A percentile compares a stretch with the other conserved stretches of the same genome.
These are phyloP conservation scores for Anthoceros angustus DNA, from an alignment of 225 moss, liverwort and hornwort species.

Conservation along the genomic window DNA sequence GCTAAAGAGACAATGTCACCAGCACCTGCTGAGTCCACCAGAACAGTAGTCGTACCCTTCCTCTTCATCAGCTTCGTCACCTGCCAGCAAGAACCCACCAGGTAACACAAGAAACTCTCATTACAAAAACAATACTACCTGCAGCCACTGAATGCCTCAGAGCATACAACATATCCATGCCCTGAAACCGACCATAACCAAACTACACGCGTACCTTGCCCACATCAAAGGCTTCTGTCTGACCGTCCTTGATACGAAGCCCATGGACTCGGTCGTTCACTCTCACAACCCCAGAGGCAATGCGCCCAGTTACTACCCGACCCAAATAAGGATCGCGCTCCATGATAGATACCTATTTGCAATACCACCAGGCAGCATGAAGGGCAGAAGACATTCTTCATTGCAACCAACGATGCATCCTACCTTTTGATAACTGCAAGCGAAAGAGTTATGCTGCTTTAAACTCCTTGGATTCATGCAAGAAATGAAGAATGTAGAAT, in stretches of 20 bases:
- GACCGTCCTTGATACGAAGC: slow-evolving; percentile 35
- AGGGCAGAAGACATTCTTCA: too few species aligned
- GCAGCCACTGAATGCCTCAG: too few species aligned
- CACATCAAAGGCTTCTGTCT: slow-evolving; percentile 36
- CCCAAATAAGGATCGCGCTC: slow-evolving; percentile 89
- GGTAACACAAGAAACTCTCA: neutral
- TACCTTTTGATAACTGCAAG: too few species aligned
- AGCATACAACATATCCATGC: too few species aligned
- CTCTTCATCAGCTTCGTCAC: slow-evolving; percentile 86
- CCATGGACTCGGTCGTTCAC: slow-evolving; percentile 88
- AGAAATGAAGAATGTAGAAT: too few species aligned
- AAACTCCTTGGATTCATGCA: too few species aligned
- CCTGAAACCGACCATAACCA: neutral
- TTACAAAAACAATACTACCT: too few species aligned
- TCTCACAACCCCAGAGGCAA: slow-evolving; percentile 69
- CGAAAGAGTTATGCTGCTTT: too few species aligned
- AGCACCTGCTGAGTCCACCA: slow-evolving; percentile 68
- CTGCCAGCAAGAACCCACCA: slow-evolving; percentile 8
- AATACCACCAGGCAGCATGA: neutral
- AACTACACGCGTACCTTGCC: slow-evolving; percentile 39
- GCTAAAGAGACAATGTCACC: slow-evolving; percentile 88
- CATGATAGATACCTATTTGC: slow-evolving; percentile 77
- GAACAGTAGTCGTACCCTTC: slow-evolving; percentile 52
- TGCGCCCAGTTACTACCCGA: slow-evolving; percentile 76
- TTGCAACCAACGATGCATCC: too few species aligned